Percentiles rank a stretch among this genome's conserved stretches.
Evolutionary conservation across 208 protist genomes (phyloP).

Genomic region (Naegleria gruberi): DNA sequence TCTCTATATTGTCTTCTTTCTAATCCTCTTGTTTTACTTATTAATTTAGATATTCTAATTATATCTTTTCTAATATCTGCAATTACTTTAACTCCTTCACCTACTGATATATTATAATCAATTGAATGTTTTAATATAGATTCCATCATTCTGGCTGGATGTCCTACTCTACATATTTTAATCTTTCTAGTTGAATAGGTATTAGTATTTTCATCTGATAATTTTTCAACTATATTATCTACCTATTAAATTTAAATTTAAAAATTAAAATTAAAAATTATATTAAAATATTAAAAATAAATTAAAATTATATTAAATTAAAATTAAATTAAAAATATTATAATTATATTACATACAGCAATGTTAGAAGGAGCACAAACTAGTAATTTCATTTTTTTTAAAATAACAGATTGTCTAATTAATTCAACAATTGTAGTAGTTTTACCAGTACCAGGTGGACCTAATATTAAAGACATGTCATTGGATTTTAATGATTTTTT

Average conservation of each 20-base stretch:
- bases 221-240: background rate
- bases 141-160: constrained; percentile 48
- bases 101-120: constrained; percentile 32
- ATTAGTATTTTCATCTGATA: background rate
- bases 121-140: constrained; percentile 41
- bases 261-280: background rate
- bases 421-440: constrained; percentile 58
- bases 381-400: constrained; percentile 37
- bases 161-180: constrained; percentile 38
- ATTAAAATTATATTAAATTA: background rate
- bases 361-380: constrained; percentile 55
- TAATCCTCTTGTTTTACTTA: background rate
- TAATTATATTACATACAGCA: constrained; percentile 55
- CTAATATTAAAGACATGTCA: background rate
- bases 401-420: constrained; percentile 42
- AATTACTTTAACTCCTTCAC: constrained; percentile 23
- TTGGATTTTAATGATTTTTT: background rate
- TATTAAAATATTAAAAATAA: background rate
- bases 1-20: background rate
- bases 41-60: background rate
- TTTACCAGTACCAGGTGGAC: constrained; percentile 14
- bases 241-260: background rate
- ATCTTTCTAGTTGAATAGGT: background rate
- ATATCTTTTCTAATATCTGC: constrained; percentile 40
- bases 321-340: constrained; percentile 29